These are phyloP conservation scores for Gynandropsis gynandra DNA, from an alignment of 345 rosid species.

Conservation along the genomic window DNA sequence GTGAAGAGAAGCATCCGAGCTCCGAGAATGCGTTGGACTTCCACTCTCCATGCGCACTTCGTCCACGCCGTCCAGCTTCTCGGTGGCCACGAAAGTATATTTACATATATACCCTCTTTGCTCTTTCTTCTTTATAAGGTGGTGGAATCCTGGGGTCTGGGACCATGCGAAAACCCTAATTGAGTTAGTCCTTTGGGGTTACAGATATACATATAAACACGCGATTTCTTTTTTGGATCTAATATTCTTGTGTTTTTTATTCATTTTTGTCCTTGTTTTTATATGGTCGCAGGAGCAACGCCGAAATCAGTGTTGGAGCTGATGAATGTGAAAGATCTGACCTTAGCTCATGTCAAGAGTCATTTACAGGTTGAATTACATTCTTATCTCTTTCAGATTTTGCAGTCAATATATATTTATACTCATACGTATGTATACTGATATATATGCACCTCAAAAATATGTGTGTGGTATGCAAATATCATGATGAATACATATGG, in stretches of 20 bases:
- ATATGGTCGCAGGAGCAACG: constrained; percentile 75
- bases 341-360: constrained; percentile 99
- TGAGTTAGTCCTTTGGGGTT: too few species aligned
- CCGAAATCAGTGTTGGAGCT: constrained; percentile 95
- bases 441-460: background rate
- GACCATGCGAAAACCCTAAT: constrained; percentile 1
- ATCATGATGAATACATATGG: constrained; percentile 5
- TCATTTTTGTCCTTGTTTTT: constrained; percentile 4
- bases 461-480: background rate
- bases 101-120: background rate
- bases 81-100: constrained; percentile 88
- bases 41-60: constrained; percentile 88
- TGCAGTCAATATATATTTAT: constrained; percentile 4
- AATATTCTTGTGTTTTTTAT: background rate
- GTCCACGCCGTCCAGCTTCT: constrained; percentile 97
- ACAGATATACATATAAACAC: too few species aligned
- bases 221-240: constrained; percentile 3
- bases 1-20: constrained; percentile 68
- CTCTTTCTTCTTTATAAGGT: background rate
- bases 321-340: constrained; percentile 99
- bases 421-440: background rate
- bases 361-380: constrained; percentile 80
- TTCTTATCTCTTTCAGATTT: background rate
- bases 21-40: constrained; percentile 99
- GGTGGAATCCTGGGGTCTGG: background rate